phyloP scores from a whole-genome alignment of 768 basidiomycete species.

The Rickenella mellea region DNA sequence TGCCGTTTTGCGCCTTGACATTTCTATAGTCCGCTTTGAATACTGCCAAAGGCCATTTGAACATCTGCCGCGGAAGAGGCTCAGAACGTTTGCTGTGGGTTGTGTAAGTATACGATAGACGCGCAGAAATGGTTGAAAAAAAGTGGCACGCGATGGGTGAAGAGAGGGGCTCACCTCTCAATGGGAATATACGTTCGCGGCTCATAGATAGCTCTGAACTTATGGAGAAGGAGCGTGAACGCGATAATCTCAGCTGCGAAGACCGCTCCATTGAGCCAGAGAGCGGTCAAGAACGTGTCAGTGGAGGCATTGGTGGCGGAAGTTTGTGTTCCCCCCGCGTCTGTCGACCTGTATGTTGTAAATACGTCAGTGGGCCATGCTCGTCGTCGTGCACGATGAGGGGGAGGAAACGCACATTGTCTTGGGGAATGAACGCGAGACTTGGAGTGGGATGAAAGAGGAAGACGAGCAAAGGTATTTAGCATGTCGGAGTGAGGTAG shows the following conservation, averaged over 20 bases:
- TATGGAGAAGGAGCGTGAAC: conserved; percentile 48
- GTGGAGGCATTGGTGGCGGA: conserved; percentile 8
- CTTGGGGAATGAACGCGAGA: no score
- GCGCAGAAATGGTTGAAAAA: background rate
- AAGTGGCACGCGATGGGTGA: background rate
- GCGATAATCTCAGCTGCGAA: conserved; percentile 39
- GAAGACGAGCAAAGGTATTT: no score
- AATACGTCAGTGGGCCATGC: no score
- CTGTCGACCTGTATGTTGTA: no score
- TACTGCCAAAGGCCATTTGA: conserved; percentile 62
- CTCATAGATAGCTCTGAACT: conserved; percentile 48
- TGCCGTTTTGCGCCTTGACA: conserved; percentile 62
- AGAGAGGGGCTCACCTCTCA: conserved; percentile 30
- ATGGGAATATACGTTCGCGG: conserved; percentile 57
- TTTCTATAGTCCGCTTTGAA: conserved; percentile 51
- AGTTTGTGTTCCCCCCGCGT: no score
- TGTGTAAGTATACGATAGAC: background rate
- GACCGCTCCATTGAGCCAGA: conserved; percentile 45
- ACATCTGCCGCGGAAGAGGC: conserved; percentile 37
- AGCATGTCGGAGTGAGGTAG: no score
- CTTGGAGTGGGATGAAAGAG: no score
- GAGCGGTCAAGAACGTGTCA: conserved; percentile 48
- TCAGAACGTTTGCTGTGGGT: conserved; percentile 43
- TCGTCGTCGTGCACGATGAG: no score
- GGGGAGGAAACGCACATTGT: no score